Conservation (phyloP, 192 early-diverging fungal species). For the Coemansia sp. region DNA sequence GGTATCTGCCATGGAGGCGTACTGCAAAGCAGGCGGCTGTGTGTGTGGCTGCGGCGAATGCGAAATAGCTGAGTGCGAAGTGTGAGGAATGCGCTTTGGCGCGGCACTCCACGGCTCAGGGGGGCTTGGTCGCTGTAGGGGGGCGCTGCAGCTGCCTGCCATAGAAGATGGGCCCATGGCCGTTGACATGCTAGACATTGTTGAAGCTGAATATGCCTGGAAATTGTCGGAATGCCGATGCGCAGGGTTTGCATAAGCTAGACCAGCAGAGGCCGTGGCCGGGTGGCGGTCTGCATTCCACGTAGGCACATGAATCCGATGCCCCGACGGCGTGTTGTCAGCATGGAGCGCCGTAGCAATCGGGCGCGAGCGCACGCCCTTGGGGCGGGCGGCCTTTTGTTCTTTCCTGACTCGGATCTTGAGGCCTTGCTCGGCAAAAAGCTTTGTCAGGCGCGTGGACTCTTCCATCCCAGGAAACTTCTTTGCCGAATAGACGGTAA, state of each 20-base stretch:
- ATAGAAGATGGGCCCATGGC: not conserved
- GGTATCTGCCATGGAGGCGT: slow-evolving; percentile 3
- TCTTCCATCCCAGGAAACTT: slow-evolving; percentile 97
- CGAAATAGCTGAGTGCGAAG: slow-evolving; percentile 10
- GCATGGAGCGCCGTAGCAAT: slow-evolving; percentile 28
- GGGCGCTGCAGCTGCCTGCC: not conserved
- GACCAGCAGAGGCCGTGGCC: slow-evolving; percentile 3
- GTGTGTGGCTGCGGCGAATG: slow-evolving; percentile 27
- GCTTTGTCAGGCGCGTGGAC: slow-evolving; percentile 80
- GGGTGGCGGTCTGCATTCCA: slow-evolving; percentile 22
- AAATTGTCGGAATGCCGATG: slow-evolving; percentile 12
- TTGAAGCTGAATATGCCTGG: slow-evolving; percentile 3
- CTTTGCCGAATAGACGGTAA: slow-evolving; percentile 89
- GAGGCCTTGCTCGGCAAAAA: slow-evolving; percentile 94
- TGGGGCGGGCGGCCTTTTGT: slow-evolving; percentile 44
- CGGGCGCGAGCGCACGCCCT: slow-evolving; percentile 40
- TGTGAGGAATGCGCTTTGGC: not conserved
- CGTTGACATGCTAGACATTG: not conserved
- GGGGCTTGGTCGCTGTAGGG: slow-evolving; percentile 3
- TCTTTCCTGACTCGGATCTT: slow-evolving; percentile 95
- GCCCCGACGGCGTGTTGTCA: not conserved
- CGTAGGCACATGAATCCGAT: slow-evolving; percentile 7
- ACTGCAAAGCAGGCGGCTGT: slow-evolving; percentile 6
- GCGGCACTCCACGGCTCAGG: slow-evolving; percentile 3
- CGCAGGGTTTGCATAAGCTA: slow-evolving; percentile 10